Base-by-base conservation (phyloP, 2,329 filamentous ascomycete species). In the Trichoderma lentiforme region DNA sequence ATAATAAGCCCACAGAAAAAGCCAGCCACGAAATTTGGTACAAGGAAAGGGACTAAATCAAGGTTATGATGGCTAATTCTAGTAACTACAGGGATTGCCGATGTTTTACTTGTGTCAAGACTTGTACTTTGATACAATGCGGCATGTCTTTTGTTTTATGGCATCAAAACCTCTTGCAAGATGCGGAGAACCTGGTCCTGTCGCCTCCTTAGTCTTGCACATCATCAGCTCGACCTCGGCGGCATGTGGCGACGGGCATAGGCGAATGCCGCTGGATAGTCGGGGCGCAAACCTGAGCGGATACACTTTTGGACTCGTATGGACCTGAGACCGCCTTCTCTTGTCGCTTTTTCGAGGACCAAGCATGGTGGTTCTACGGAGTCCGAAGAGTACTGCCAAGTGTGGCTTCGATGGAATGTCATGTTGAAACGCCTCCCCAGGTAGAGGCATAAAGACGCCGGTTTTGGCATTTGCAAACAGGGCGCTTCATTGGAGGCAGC, bases 121-220 rank as follows among this genome's bases (percentile, higher is more conserved):
- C 43, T 21, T 21, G 43, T 21, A 11, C 18, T 18, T 56, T 32
- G n/a, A n/a, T 30, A 32, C 26, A 26, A 9, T 65, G 30, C 21
- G 43, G 30, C 28, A 14, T 15, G 39, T 43, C 24, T 51, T 21
- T 43, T 15, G 53, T 58, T 30, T 30, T 15, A 5, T 32, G 26
- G 65, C 28, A 51, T 65, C 43, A 53, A 47, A 5, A 53, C 39
- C 34, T 30, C 12, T 68, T n/a, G 51, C 14, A 24, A 21, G 34
- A 68, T 69, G 65, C 65, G 56, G 65, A 69, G 65, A 69, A 60
- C 65, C 65, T 61, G n/a, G 65, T 60, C 36, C 9, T 34, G 6
- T n/a, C 15, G 2, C 62, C 51, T 51, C 62, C 43, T 30, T 65
- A 18, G 60, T 32, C 34, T 39, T 62, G 24, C 7, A 18, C 47